These are phyloP conservation scores for Dillenia suffruticosa DNA, from an alignment of 164 flowering plant genomes.

Conservation along the genomic window DNA sequence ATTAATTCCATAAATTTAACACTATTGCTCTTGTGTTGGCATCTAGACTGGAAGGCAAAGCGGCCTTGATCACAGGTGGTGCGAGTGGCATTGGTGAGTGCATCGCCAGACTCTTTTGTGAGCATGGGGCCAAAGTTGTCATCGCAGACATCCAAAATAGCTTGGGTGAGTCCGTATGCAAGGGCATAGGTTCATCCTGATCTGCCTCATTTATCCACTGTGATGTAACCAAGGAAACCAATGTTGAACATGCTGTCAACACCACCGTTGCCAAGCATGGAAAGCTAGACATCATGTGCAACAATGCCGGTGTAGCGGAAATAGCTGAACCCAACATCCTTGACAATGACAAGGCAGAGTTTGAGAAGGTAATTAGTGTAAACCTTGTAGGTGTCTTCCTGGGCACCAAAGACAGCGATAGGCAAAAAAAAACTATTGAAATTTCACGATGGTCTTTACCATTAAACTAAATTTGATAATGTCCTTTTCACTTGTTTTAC, in stretches of 20 bases:
- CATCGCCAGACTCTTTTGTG: not conserved
- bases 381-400: slow-evolving; percentile 23
- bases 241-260: slow-evolving; percentile 26
- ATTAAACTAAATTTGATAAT: no score
- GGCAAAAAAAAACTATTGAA: no score
- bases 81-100: not conserved
- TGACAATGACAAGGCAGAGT: slow-evolving; percentile 14
- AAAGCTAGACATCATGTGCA: slow-evolving; percentile 35
- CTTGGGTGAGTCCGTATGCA: not conserved
- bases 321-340: slow-evolving; percentile 6
- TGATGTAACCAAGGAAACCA: slow-evolving; percentile 26
- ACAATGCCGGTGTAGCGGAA: slow-evolving; percentile 26
- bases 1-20: not conserved
- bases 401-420: slow-evolving; percentile 15
- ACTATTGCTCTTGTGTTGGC: no score
- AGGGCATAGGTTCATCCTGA: not conserved
- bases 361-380: slow-evolving; percentile 17
- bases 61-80: slow-evolving; percentile 8
- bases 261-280: slow-evolving; percentile 18
- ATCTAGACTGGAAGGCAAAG: slow-evolving; percentile 16
- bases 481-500: no score
- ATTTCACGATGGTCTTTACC: no score
- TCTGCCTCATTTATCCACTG: slow-evolving; percentile 18
- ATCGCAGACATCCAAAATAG: slow-evolving; percentile 4
- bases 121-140: slow-evolving; percentile 3